phyloP scores from a whole-genome alignment of 805 yeast genomes.

The Lachancea thermotolerans region DNA sequence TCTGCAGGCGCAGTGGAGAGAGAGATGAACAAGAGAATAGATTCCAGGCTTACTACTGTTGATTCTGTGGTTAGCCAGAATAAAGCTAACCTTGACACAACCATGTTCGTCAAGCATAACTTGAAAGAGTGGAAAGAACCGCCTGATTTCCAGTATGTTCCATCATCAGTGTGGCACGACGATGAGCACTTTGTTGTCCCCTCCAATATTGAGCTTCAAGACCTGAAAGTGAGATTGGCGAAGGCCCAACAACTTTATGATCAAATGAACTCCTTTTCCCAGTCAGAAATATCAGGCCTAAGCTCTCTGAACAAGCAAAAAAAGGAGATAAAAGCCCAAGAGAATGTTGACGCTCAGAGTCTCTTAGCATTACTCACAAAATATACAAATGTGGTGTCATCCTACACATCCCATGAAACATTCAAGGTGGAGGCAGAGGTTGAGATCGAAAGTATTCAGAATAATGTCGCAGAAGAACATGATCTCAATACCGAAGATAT shows the following conservation, averaged over 20 bases:
- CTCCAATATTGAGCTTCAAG: conserved; percentile 50
- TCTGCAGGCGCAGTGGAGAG: conserved; percentile 59
- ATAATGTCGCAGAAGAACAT: conserved; percentile 62
- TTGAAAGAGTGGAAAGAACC: conserved; percentile 75
- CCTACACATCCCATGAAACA: conserved; percentile 68
- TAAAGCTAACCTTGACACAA: conserved; percentile 65
- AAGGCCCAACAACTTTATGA: conserved; percentile 30
- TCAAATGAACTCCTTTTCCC: conserved; percentile 26
- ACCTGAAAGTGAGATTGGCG: conserved; percentile 47
- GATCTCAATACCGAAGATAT: conserved; percentile 56
- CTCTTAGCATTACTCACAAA: conserved; percentile 38
- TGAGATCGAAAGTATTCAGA: conserved; percentile 82
- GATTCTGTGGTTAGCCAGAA: conserved; percentile 60
- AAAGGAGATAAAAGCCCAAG: conserved; percentile 37
- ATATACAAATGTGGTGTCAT: conserved; percentile 48
- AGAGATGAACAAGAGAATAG: conserved; percentile 39
- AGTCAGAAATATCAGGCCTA: conserved; percentile 28
- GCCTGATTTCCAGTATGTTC: conserved; percentile 72
- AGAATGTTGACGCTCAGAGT: conserved; percentile 44
- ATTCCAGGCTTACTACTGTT: conserved; percentile 41
- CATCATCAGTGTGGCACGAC: conserved; percentile 95
- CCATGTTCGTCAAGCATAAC: conserved; percentile 92
- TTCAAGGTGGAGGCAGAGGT: conserved; percentile 71
- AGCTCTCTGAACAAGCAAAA: conserved; percentile 28
- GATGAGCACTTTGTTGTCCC: conserved; percentile 67